Base-by-base conservation (phyloP, 2,329 filamentous ascomycete genomes). In the Rutstroemia sp. region DNA sequence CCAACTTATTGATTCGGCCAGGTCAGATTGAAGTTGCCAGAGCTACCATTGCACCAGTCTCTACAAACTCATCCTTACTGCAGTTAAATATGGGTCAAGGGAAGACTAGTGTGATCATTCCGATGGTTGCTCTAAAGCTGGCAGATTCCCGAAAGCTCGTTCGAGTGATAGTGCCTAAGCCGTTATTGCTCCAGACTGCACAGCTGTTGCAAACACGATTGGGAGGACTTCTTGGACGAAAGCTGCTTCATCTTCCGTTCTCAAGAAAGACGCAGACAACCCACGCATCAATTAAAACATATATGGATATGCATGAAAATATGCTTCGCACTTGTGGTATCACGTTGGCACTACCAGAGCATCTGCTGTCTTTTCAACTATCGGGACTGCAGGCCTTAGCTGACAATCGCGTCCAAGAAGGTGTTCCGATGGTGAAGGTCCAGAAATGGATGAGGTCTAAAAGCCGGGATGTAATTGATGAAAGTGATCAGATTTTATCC, bases 41-140 rank as follows among this genome's bases (percentile, higher is more conserved):
- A 1, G 79, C 81, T 0, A 88, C 81, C n/a, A 82, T 84, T 1
- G 69, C 69, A 0, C 84, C 84, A 0, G 55, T 63, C 0, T 80
- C 78, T 0, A 70, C 19, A 71, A 0, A 60, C 69, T 87, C 86
- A 58, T 82, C 82, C 0, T 80, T 87, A 0, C 61, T 86, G 1
- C 84, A 87, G 59, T 76, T 87, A 68, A 82, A 86, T 59, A 87
- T 87, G 83, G 84, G 84, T 0, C 76, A 84, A 70, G 78, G 78
- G 71, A 84, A 84, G 67, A 83, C 80, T 0, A 80, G 78, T 0
- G 75, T 74, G 49, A 79, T 82, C 19, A 75, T 82, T 6, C 79
- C 79, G 0, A 78, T 82, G 74, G 76, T 72, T 0, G 72, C 75
- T 0, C 70, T 72, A 0, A 59, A 72, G 0, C 66, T 82, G 0